Evolutionary conservation across 148 eudicot genomes (phyloP), one percentile per base, ranked within the genome.

Genomic region (Rhododendron ferrugineum): DNA sequence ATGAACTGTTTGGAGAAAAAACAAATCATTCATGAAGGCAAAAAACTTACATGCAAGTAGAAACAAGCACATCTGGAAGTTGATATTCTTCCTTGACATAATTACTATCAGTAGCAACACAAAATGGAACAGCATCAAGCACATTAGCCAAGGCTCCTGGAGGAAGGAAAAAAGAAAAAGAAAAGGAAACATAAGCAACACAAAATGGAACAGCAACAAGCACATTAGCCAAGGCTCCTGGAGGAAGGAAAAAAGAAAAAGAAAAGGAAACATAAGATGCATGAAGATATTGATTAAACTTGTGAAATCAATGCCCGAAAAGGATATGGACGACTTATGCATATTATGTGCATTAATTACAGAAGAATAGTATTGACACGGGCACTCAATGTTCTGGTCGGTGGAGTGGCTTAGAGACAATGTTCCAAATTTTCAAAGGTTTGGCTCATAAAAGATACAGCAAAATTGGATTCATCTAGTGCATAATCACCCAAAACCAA

Each of bases 31-130:
- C 13, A 73, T 82, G 26, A 11, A 82, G n/a, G 68, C 83, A 68
- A 68, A 49, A 68, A 62, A 82, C 97, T 10, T 90, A 96, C 98
- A 88, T 73, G 95, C 93, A 52, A 94, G 90, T 80, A 96, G 94
- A 88, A 96, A 96, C 88, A 96, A 89, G 85, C 89, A 90, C 98
- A 94, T 96, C 88, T 96, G 98, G 62, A 94, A 94, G 89, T 96
- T 93, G 88, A 93, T 81, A 90, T 93, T 94, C 90, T 84, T 92
- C 90, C 97, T 92, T 23, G 97, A 90, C 78, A 92, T 42, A 62
- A 96, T 80, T 76, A 85, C 64, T 40, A 90, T 72, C 72, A 94
- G 82, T 54, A 94, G 88, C 87, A 93, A 85, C 11, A 90, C 11
- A 82, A 89, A 87, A 85, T 96, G 92, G 88, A 96, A 96, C 66